Base-by-base conservation (phyloP, 2,329 filamentous ascomycete species). In the Sarocladium strictum region DNA sequence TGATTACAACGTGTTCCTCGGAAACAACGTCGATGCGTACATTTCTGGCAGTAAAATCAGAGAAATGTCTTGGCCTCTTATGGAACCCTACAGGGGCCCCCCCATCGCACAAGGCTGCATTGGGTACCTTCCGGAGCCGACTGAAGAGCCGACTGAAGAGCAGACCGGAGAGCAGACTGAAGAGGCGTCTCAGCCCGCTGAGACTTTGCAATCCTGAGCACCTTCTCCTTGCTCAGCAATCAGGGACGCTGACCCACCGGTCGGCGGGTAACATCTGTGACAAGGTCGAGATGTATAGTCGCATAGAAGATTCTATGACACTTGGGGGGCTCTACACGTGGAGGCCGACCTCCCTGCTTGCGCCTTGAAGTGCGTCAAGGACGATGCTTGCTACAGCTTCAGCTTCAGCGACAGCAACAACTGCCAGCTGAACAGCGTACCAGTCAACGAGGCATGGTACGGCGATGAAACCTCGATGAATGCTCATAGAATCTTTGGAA, bases 61-160 rank as follows among this genome's bases (percentile, higher is more conserved):
- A 38, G 9, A 38, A 9, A 47, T 7, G 41, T n/a, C 14, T 12
- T 47, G 41, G 41, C 41, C 10, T 7, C 43, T 55, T 27, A 55
- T 55, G 19, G 21, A 35, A 9, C 11, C 17, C 43, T 45, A 37
- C 15, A 27, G 35, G 29, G 49, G 53, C 21, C 40, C 23, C 14
- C 43, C 53, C 24, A 55, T 55, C 49, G 53, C 53, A 6, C n/a
- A 51, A 21, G 53, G 53, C 12, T 55, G 53, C 53, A 55, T 55
- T 26, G 53, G 53, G 19, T 55, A 55, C 23, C 43, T 55, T 38
- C 35, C 35, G 6, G 35, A 38, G 35, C 35, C 35, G 6, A n/a
- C 7, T 11, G 35, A 5, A 7, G n/a, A n/a, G n/a, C n/a, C n/a
- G n/a, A n/a, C n/a, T n/a, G n/a, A n/a, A n/a, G n/a, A n/a, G n/a